phyloP scores from a whole-genome alignment of 768 basidiomycete genomes.

The Hygrocybe punicea region DNA sequence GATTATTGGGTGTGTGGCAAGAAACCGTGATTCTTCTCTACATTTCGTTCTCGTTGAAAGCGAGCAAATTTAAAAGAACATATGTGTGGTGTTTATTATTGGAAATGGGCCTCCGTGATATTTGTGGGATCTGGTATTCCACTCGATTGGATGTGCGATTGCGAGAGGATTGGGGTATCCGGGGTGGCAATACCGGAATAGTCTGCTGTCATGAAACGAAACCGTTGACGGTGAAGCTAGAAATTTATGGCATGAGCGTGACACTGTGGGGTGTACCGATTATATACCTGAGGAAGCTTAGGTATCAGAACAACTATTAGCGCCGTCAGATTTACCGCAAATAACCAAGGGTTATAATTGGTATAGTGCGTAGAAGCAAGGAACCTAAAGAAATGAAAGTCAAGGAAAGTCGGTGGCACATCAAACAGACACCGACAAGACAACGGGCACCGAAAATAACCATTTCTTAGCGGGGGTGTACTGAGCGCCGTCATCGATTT shows the following conservation, averaged over 20 bases:
- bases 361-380: conserved; percentile 98
- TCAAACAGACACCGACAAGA: conserved; percentile 57
- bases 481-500: conserved; percentile 97
- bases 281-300: conserved; percentile 83
- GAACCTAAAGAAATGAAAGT: conserved; percentile 58
- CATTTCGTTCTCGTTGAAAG: neutral
- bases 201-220: conserved; percentile 69
- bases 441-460: conserved; percentile 85
- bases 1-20: conserved; percentile 27
- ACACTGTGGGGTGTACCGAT: too few species aligned
- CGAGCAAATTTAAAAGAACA: neutral
- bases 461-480: conserved; percentile 99
- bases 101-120: conserved; percentile 51
- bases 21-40: conserved; percentile 1
- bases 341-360: conserved; percentile 91
- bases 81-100: conserved; percentile 7
- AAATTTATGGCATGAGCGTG: neutral
- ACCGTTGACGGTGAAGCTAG: conserved; percentile 78
- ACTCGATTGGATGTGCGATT: conserved; percentile 48
- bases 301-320: conserved; percentile 81
- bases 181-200: conserved; percentile 67
- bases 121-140: conserved; percentile 30
- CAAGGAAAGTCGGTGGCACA: neutral
- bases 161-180: conserved; percentile 53
- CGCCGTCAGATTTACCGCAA: conserved; percentile 84